Evolutionary conservation across 108 stramenopile genomes (phyloP), one percentile per base, ranked within the genome.

Genomic region (Licmophora abbreviata): DNA sequence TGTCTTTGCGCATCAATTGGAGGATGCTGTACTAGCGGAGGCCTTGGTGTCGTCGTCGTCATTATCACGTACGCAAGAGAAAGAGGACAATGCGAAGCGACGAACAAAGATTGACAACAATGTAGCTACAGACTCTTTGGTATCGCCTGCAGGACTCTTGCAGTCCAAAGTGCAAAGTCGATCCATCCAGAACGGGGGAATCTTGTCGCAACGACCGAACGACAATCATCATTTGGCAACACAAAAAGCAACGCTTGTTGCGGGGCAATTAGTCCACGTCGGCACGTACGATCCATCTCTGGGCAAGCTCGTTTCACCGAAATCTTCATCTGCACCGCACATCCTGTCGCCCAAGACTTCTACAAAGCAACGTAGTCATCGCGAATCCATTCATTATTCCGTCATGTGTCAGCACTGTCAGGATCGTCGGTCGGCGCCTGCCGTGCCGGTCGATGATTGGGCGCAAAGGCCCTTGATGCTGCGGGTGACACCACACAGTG

Each of bases 401-500:
- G n/a, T n/a, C n/a, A n/a, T n/a, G n/a, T n/a, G n/a, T n/a, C n/a
- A n/a, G n/a, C n/a, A n/a, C n/a, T n/a, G n/a, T n/a, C n/a, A n/a
- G n/a, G n/a, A n/a, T n/a, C n/a, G n/a, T n/a, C n/a, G n/a, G n/a
- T n/a, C n/a, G 20, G 20, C 38, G 5, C 38, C 38, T 4, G 20
- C 1, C 20, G 38, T 40, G 20, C 38, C 38, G 12, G 73, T 73
- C n/a, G 29, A 41, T 7, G 42, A 71, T 25, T 82, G 77, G 77
- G 69, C 76, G 5, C 80, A 82, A 32, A 18, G 69, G 7, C 80
- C 79, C 12, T 37, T 85, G n/a, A 31, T 79, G 44, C 51, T 85
- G 9, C 62, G 84, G 20, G 79, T 79, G 4, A 73, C 83, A 17
- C 77, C 79, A 8, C 66, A 63, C 22, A 46, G 59, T 26, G 72